phyloP scores from a whole-genome alignment of 2,329 filamentous ascomycete genomes.

The Purpureocillium takamizusanense region DNA sequence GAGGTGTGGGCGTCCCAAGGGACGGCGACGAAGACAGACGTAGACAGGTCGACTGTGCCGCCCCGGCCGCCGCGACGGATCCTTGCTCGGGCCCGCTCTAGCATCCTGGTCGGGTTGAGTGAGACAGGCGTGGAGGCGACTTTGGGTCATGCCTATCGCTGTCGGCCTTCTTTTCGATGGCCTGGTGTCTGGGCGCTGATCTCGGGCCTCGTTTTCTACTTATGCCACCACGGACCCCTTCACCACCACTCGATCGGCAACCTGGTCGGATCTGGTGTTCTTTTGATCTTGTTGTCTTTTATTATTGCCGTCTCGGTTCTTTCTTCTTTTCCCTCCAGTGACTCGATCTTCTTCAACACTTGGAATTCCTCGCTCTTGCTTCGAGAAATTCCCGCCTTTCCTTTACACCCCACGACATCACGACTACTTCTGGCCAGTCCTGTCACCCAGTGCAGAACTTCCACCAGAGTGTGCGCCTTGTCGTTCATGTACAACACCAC shows the following conservation, averaged over 20 bases:
- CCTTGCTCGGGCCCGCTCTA: slow-evolving; percentile 10
- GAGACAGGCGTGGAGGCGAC: slow-evolving; percentile 36
- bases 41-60: slow-evolving; percentile 3
- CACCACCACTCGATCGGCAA: slow-evolving; percentile 40
- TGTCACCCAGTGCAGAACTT: slow-evolving; percentile 8
- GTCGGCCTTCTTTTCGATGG: slow-evolving; percentile 5
- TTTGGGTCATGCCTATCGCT: slow-evolving; percentile 9
- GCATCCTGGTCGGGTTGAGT: slow-evolving; percentile 34
- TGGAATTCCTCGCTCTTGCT: slow-evolving; percentile 26
- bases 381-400: slow-evolving; percentile 32
- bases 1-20: background rate
- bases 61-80: slow-evolving; percentile 7
- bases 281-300: slow-evolving; percentile 32
- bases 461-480: background rate
- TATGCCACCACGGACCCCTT: slow-evolving; percentile 38
- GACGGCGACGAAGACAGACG: no score
- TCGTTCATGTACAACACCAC: slow-evolving; percentile 18
- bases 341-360: slow-evolving; percentile 28
- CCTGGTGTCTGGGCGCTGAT: slow-evolving; percentile 24
- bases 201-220: slow-evolving; percentile 34
- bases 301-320: slow-evolving; percentile 39
- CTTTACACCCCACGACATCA: slow-evolving; percentile 20
- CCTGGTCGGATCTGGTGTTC: slow-evolving; percentile 31
- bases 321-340: slow-evolving; percentile 33
- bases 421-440: slow-evolving; percentile 7